Conservation (phyloP, 495 filamentous ascomycete species). For the Penicillium dipodomyicola region DNA sequence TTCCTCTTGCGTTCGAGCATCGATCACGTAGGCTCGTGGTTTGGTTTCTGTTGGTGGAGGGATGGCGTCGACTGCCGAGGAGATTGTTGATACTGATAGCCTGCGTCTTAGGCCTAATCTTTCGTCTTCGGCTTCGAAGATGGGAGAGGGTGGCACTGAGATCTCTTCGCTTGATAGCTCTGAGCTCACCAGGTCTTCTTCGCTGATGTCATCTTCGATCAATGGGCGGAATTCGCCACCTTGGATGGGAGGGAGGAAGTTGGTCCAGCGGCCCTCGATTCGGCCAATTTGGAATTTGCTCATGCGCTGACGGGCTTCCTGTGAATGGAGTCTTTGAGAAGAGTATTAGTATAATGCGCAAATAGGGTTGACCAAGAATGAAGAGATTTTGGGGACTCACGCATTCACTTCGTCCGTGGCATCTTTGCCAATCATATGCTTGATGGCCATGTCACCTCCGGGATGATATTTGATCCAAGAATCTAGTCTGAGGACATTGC, state of each 20-base stretch:
- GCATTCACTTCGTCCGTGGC: constrained; percentile 83
- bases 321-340: constrained; percentile 62
- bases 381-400: constrained; percentile 9
- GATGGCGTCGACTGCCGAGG: constrained; percentile 11
- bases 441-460: constrained; percentile 78
- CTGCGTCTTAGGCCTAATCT: constrained; percentile 10
- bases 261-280: constrained; percentile 72
- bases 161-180: constrained; percentile 14
- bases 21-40: constrained; percentile 43
- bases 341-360: constrained; percentile 1
- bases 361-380: neutral
- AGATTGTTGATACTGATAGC: constrained; percentile 55
- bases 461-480: constrained; percentile 80
- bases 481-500: constrained; percentile 73
- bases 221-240: constrained; percentile 60
- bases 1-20: constrained; percentile 64
- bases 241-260: constrained; percentile 82
- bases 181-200: neutral
- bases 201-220: neutral
- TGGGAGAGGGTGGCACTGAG: constrained; percentile 17
- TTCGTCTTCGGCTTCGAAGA: constrained; percentile 16
- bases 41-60: constrained; percentile 1
- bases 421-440: constrained; percentile 83
- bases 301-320: constrained; percentile 66
- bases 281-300: constrained; percentile 70